phyloP scores from a whole-genome alignment of 106 monocot genomes.

The Dactylorhiza incarnata region DNA sequence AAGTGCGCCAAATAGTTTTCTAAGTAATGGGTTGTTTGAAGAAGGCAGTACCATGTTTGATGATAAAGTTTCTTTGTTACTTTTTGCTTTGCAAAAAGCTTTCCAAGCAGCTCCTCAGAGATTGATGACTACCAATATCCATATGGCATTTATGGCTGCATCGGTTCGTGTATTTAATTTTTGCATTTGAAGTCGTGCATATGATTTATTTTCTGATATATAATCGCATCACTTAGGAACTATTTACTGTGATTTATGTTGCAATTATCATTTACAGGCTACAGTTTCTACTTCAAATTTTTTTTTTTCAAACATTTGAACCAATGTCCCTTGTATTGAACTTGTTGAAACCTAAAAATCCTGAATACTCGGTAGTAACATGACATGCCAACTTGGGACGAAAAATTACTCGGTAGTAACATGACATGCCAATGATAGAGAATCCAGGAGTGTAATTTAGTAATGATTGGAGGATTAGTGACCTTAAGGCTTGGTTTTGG shows the following conservation, averaged over 20 bases:
- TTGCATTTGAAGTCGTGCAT: neutral
- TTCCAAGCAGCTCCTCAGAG: conserved; percentile 74
- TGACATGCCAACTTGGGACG: too few species aligned
- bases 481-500: too few species aligned
- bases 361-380: too few species aligned
- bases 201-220: neutral
- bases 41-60: conserved; percentile 68
- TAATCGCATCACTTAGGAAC: neutral
- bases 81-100: conserved; percentile 87
- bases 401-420: too few species aligned
- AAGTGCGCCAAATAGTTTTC: conserved; percentile 22
- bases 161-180: conserved; percentile 40
- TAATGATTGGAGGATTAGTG: too few species aligned
- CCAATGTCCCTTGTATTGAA: neutral
- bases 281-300: neutral
- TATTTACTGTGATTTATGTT: neutral
- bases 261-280: neutral
- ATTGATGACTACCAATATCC: conserved; percentile 83
- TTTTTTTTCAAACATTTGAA: neutral
- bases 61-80: conserved; percentile 74
- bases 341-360: too few species aligned
- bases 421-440: too few species aligned
- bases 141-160: conserved; percentile 73
- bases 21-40: conserved; percentile 33
- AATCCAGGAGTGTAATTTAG: too few species aligned